Conservation (phyloP, 768 basidiomycete species). For the Pisolithus albus region DNA sequence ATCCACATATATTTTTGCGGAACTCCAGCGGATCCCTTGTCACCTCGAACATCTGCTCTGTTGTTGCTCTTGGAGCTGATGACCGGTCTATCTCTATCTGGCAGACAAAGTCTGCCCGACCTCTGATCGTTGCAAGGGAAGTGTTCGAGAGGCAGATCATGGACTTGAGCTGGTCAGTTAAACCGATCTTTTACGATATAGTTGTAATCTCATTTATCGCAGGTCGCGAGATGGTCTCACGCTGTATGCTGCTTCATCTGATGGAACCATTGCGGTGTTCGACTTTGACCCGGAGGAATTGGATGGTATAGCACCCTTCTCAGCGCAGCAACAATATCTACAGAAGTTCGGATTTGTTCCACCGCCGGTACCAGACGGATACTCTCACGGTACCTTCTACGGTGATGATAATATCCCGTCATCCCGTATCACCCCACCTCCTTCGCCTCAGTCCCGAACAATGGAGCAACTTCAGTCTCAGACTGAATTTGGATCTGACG, state of each 20-base stretch:
- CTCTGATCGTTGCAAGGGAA: conserved; percentile 88
- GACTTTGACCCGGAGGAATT: conserved; percentile 74
- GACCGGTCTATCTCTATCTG: conserved; percentile 93
- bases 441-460: conserved; percentile 35
- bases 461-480: conserved; percentile 29
- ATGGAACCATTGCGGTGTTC: conserved; percentile 89
- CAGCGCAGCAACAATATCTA: conserved; percentile 72
- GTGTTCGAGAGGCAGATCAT: conserved; percentile 93
- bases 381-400: conserved; percentile 43
- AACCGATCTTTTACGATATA: not conserved
- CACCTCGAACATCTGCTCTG: conserved; percentile 82
- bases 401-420: conserved; percentile 17
- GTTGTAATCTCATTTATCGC: not conserved
- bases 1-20: conserved; percentile 89
- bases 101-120: conserved; percentile 89
- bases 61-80: conserved; percentile 90
- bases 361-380: conserved; percentile 64
- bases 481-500: conserved; percentile 35
- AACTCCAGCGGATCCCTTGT: conserved; percentile 59
- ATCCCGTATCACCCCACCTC: conserved; percentile 41
- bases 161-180: conserved; percentile 85
- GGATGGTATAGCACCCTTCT: conserved; percentile 70
- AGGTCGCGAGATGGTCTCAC: conserved; percentile 93
- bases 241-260: conserved; percentile 91
- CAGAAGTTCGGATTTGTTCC: conserved; percentile 71